These are phyloP conservation scores for Iodosphaeria phyllophila DNA, from an alignment of 2,329 filamentous ascomycete species.

Conservation along the genomic window DNA sequence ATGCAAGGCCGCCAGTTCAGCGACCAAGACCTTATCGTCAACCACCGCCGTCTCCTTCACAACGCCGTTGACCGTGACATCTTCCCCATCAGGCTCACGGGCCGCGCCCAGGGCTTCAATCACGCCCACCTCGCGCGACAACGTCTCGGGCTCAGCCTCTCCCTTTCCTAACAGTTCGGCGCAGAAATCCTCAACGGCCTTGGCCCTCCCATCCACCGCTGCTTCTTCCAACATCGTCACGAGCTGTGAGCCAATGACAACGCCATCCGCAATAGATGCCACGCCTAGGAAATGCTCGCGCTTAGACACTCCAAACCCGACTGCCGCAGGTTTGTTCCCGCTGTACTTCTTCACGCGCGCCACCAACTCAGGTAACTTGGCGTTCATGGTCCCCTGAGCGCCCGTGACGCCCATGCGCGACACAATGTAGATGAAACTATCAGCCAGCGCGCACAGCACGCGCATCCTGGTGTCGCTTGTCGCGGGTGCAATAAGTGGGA, in stretches of 20 bases:
- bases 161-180: constrained; percentile 40
- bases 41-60: constrained; percentile 28
- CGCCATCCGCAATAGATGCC: constrained; percentile 70
- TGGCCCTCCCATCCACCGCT: constrained; percentile 42
- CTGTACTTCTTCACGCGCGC: constrained; percentile 82
- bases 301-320: constrained; percentile 93
- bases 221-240: constrained; percentile 63
- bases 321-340: constrained; percentile 72
- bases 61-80: constrained; percentile 48
- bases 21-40: constrained; percentile 44
- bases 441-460: constrained; percentile 85
- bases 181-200: constrained; percentile 75
- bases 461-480: constrained; percentile 91
- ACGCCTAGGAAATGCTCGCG: constrained; percentile 83
- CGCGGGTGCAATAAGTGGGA: constrained; percentile 87
- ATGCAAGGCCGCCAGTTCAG: constrained; percentile 71
- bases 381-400: constrained; percentile 65
- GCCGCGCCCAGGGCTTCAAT: constrained; percentile 47
- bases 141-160: constrained; percentile 14
- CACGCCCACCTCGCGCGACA: constrained; percentile 48
- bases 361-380: constrained; percentile 64
- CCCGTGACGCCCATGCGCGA: constrained; percentile 95
- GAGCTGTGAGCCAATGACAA: constrained; percentile 93
- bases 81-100: constrained; percentile 36
- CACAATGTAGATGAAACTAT: constrained; percentile 98